Base-by-base conservation (phyloP, 2,329 filamentous ascomycete species). In the Colletotrichum sp. region DNA sequence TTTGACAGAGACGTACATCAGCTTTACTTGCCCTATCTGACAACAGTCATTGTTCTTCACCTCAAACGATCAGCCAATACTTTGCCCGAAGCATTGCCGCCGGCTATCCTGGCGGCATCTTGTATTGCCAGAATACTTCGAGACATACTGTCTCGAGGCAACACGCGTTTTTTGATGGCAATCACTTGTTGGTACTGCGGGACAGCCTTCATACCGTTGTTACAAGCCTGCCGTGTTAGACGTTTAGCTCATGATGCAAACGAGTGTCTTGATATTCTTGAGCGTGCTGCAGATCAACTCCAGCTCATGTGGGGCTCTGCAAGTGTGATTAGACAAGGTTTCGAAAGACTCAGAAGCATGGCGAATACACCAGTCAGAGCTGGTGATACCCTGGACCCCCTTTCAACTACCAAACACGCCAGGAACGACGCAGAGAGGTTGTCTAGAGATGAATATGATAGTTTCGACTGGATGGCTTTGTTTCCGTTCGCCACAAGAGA, bases 151-250 rank as follows among this genome's bases (percentile, higher is more conserved):
- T 80, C 80, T 1, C 80, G 85, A 0, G 84, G 85, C 0, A 80
- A 83, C 34, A 80, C 81, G 0, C 77, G 84, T 1, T 86, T 85
- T 57, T 79, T 86, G 1, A 84, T 84, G 80, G 83, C 83, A 2
- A 86, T 86, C 11, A 83, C 83, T 0, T 84, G 83, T 47, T 86
- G 85, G 85, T 85, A 86, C 61, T 79, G 80, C n/a, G 82, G 82
- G 0, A 84, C 83, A 1, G 84, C 85, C 0, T 83, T 86, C 29
- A 81, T 86, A 16, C 82, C 84, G 0, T 76, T 86, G 1, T 73
- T 86, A 0, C 83, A 86, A 58, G 84, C 83, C 3, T 78, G 79
- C n/a, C 78, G 78, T 15, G 78, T 84, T n/a, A 76, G 79, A 7
- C 70, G 77, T 11, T 76, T 84, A 5, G 77, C 79, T 1, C 75